Evolutionary conservation across 169 alveolate genomes (phyloP), one percentile per base, ranked within the genome.

Genomic region (Plasmodium knowlesi): DNA sequence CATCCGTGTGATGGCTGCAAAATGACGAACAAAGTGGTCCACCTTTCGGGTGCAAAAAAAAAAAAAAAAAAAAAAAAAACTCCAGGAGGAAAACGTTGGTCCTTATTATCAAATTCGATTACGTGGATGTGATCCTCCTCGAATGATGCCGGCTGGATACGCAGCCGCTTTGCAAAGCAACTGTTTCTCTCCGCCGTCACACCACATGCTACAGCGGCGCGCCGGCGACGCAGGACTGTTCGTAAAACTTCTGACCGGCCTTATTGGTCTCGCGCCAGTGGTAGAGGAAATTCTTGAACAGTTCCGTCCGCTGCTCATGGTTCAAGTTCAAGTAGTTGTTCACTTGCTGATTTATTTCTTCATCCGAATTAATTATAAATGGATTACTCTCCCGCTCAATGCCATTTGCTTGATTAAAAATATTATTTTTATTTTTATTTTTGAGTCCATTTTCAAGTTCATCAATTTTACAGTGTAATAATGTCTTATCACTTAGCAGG

Each of bases 221-320:
- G n/a, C 57, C 74, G 74, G 74, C 28, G 74, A 61, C 74, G 32
- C 32, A 61, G 74, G 89, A 37, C 19, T 88, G 94, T 16, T 88
- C 94, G 34, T 88, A 88, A 78, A 78, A 88, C 30, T 88, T 88
- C 81, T 88, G 94, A 3, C 94, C 94, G 5, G 94, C 94, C 50
- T 88, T 88, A 32, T 88, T 88, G 5, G 94, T 88, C 82, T 88
- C 94, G 41, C 94, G 34, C 94, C 94, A 88, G 14, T 88, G 94
- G 32, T 88, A 88, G 54, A 88, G 50, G 72, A 88, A 88, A 34
- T 88, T 88, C 81, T 88, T 88, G 50, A 88, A 88, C 41, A 78
- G 94, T 70, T 88, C 94, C 6, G 82, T 88, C 30, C 94, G 54
- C 46, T 88, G 89, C 16, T 88, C 94, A 30, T 88, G 94, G 82